phyloP scores from a whole-genome alignment of 352 stramenopile genomes.

The Globisporangium lucens region DNA sequence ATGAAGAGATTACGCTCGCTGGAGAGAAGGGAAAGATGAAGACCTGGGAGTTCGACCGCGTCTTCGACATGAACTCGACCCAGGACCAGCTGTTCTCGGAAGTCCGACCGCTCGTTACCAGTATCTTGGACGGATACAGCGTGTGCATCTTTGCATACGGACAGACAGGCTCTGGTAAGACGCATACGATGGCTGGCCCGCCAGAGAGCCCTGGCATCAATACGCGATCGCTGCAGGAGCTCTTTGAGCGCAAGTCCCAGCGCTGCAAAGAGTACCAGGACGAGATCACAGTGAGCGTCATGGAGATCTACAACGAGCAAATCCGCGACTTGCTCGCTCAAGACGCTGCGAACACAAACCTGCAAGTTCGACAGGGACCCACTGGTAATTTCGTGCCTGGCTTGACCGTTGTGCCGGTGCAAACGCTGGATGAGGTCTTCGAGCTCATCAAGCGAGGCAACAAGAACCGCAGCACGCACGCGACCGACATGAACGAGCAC shows the following conservation, averaged over 20 bases:
- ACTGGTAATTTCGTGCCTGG: constrained; percentile 85
- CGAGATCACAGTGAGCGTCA: constrained; percentile 87
- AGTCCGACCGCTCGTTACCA: constrained; percentile 78
- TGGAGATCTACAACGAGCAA: constrained; percentile 98
- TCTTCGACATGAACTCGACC: constrained; percentile 75
- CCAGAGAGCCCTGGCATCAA: constrained; percentile 79
- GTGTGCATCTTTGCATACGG: constrained; percentile 92
- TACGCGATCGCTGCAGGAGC: constrained; percentile 74
- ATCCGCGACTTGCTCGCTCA: constrained; percentile 92
- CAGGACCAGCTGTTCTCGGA: constrained; percentile 81
- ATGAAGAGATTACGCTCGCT: constrained; percentile 73
- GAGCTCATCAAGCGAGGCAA: constrained; percentile 83
- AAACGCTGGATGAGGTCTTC: constrained; percentile 80
- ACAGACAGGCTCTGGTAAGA: constrained; percentile 87
- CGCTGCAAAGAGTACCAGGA: constrained; percentile 79
- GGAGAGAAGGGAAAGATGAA: constrained; percentile 87
- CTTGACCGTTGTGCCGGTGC: constrained; percentile 69
- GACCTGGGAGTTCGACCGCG: constrained; percentile 82
- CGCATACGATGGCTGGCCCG: constrained; percentile 78
- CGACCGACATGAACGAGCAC: constrained; percentile 89
- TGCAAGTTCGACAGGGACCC: constrained; percentile 78
- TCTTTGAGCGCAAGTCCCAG: constrained; percentile 72
- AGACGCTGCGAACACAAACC: constrained; percentile 72
- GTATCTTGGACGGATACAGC: constrained; percentile 84
- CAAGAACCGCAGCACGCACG: constrained; percentile 84